Percentiles rank a stretch among this genome's conserved stretches.
Conservation (phyloP, 108 stramenopile genomes). For the Aurantiochytrium sp. region DNA sequence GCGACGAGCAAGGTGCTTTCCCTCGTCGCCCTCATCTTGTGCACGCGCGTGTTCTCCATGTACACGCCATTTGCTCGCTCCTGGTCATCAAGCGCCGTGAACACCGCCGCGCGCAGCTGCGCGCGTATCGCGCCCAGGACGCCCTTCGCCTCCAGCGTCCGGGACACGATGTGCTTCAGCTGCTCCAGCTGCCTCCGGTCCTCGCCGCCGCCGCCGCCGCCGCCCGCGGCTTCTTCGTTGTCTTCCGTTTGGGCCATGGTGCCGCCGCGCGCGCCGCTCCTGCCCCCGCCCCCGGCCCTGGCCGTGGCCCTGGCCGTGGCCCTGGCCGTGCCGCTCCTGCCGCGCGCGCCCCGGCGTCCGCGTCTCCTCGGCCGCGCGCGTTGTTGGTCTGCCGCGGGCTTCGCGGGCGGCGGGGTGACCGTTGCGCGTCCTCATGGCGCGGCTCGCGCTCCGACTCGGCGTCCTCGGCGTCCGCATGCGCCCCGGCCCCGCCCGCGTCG, state of each 20-base stretch:
- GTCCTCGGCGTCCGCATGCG: too few relatives aligned
- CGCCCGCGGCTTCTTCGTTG: not conserved
- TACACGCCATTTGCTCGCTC: not conserved
- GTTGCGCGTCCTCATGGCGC: too few relatives aligned
- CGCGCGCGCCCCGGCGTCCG: too few relatives aligned
- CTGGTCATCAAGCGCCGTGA: not conserved
- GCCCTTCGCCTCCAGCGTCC: conserved; percentile 25
- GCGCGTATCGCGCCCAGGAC: conserved; percentile 4
- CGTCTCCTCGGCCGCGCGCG: too few relatives aligned
- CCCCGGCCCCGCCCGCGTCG: too few relatives aligned
- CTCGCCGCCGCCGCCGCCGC: too few relatives aligned
- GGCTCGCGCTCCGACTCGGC: too few relatives aligned
- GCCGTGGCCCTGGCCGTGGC: too few relatives aligned
- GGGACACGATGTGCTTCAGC: conserved; percentile 6
- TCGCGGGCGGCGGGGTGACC: too few relatives aligned
- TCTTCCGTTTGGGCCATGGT: not conserved
- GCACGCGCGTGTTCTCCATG: not conserved
- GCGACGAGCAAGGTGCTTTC: not conserved
- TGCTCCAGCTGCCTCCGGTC: not conserved
- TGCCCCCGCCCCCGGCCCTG: too few relatives aligned
- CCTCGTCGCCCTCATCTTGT: not conserved
- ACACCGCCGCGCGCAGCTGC: conserved; percentile 3
- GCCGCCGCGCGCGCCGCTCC: not conserved
- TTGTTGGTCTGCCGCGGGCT: too few relatives aligned
- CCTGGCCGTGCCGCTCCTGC: too few relatives aligned